These are phyloP conservation scores for Wickerhamiella lipophila DNA, from an alignment of 805 yeast genomes.

Conservation along the genomic window DNA sequence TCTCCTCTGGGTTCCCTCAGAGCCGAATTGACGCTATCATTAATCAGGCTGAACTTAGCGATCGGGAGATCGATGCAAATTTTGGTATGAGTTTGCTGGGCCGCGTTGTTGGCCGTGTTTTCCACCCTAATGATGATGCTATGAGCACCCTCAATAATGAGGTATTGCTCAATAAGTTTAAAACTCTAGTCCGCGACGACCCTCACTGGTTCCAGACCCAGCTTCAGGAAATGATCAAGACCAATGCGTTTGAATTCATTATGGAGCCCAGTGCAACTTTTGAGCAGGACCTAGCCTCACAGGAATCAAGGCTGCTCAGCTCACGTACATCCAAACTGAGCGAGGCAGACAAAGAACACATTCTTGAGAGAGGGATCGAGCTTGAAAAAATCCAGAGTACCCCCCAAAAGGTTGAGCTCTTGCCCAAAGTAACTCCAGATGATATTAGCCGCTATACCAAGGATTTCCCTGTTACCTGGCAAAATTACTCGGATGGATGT, in stretches of 20 bases:
- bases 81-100: conserved; percentile 73
- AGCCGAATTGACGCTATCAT: conserved; percentile 69
- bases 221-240: conserved; percentile 40
- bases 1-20: conserved; percentile 37
- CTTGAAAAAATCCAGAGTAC: conserved; percentile 53
- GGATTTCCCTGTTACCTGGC: conserved; percentile 22
- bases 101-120: conserved; percentile 73
- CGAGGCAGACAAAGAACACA: conserved; percentile 42
- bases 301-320: conserved; percentile 45
- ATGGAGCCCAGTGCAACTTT: conserved; percentile 60
- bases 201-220: conserved; percentile 50
- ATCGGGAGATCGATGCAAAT: conserved; percentile 78
- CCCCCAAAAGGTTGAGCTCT: conserved; percentile 58
- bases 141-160: conserved; percentile 56
- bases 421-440: conserved; percentile 61
- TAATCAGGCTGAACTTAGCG: conserved; percentile 72
- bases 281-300: conserved; percentile 37
- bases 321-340: conserved; percentile 34
- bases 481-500: conserved; percentile 8
- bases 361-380: conserved; percentile 47
- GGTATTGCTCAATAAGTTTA: conserved; percentile 44
- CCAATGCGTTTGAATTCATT: conserved; percentile 55
- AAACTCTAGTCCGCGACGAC: conserved; percentile 41
- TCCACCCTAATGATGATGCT: conserved; percentile 61
- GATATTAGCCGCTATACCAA: conserved; percentile 60